These are phyloP conservation scores for Sugiyamaella grinbergsii DNA, from an alignment of 1,139 yeast genomes.

Conservation along the genomic window DNA sequence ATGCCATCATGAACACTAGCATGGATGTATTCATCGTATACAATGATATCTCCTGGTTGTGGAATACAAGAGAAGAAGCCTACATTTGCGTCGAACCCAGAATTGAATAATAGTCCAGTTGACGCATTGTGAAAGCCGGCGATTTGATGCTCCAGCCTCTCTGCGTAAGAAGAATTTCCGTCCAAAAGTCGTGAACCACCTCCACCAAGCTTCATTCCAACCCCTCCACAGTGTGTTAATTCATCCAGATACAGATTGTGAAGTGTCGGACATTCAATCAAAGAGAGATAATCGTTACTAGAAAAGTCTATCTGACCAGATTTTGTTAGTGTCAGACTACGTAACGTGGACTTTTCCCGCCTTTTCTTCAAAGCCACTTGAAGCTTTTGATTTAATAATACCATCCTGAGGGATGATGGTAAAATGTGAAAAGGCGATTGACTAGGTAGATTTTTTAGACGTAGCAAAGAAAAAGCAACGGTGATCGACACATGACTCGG, in stretches of 20 bases:
- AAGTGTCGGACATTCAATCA: conserved; percentile 21
- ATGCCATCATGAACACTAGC: conserved; percentile 40
- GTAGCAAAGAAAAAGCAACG: conserved; percentile 1
- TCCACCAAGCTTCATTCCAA: conserved; percentile 28
- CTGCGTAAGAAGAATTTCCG: conserved; percentile 33
- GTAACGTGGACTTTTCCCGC: conserved; percentile 11
- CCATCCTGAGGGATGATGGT: neutral
- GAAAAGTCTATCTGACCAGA: conserved; percentile 31
- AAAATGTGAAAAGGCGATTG: neutral
- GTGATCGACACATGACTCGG: conserved; percentile 11
- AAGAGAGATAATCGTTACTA: conserved; percentile 36
- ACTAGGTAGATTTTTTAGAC: neutral
- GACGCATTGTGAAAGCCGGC: conserved; percentile 31
- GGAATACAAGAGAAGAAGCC: conserved; percentile 35
- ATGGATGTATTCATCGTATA: conserved; percentile 38
- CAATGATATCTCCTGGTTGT: conserved; percentile 33
- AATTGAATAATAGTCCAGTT: conserved; percentile 34
- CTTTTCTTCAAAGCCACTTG: conserved; percentile 13
- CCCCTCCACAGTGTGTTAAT: conserved; percentile 13
- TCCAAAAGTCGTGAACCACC: conserved; percentile 39
- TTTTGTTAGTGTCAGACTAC: conserved; percentile 11
- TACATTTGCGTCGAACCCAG: conserved; percentile 39
- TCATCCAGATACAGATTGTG: conserved; percentile 24
- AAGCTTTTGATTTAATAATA: conserved; percentile 7
- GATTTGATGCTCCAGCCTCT: conserved; percentile 30